Evolutionary conservation across 345 rosid genomes (phyloP).

Genomic region (Erodium maritimum): DNA sequence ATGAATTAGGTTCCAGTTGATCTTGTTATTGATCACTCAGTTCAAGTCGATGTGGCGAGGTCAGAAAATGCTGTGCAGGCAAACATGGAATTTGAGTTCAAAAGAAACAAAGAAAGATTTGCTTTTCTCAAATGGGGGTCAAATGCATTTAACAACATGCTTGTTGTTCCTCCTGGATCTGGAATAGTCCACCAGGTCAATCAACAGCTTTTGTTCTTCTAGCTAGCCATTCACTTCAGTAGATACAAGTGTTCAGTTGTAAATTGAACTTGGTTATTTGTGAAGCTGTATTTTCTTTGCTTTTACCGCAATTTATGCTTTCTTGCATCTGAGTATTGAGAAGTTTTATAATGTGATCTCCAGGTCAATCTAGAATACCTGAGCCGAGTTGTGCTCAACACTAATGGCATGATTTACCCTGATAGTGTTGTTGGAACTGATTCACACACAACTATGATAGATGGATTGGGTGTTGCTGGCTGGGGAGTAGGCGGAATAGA

Average conservation of each 20-base stretch:
- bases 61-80: slow-evolving; percentile 89
- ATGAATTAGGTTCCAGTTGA: slow-evolving; percentile 72
- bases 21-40: slow-evolving; percentile 96
- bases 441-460: slow-evolving; percentile 93
- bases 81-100: slow-evolving; percentile 85
- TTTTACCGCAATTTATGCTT: not conserved
- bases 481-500: slow-evolving; percentile 99
- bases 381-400: slow-evolving; percentile 84
- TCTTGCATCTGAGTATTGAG: not conserved
- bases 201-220: not conserved
- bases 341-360: slow-evolving; percentile 7
- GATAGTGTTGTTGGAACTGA: slow-evolving; percentile 96
- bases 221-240: not conserved
- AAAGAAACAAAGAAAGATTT: slow-evolving; percentile 80
- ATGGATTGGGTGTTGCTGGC: slow-evolving; percentile 94
- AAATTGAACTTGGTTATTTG: not conserved
- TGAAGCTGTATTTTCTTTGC: not conserved
- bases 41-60: slow-evolving; percentile 89
- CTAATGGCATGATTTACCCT: slow-evolving; percentile 64
- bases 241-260: not conserved
- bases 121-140: slow-evolving; percentile 96
- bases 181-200: slow-evolving; percentile 93
- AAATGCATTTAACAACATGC: slow-evolving; percentile 81
- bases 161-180: slow-evolving; percentile 94
- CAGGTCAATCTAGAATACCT: slow-evolving; percentile 91